Evolutionary conservation across 345 rosid species (phyloP).

Genomic region (Euphorbia tirucalli): DNA sequence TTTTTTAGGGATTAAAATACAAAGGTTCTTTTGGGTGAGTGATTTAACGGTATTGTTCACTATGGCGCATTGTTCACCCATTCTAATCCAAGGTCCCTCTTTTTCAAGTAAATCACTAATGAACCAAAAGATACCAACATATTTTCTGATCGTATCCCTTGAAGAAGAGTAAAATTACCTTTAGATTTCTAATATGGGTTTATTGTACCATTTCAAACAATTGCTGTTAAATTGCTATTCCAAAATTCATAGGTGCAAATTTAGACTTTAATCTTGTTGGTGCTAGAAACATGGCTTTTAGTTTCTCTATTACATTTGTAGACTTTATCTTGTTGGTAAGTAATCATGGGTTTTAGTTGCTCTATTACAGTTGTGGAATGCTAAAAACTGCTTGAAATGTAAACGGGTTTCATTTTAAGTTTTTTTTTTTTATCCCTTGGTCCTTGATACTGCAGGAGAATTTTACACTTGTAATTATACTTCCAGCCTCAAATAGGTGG

Average conservation of each 20-base stretch:
- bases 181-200: too few relatives aligned
- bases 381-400: neutral
- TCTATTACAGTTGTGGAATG: neutral
- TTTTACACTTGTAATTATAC: slow-evolving; percentile 3
- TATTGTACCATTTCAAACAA: too few relatives aligned
- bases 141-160: too few relatives aligned
- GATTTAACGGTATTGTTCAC: neutral
- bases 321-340: neutral
- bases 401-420: neutral
- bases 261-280: too few relatives aligned
- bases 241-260: too few relatives aligned
- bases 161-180: too few relatives aligned
- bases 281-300: neutral
- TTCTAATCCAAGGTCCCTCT: neutral
- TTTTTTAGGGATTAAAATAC: too few relatives aligned
- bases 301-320: neutral
- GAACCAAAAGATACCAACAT: neutral
- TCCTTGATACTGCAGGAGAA: slow-evolving; percentile 1
- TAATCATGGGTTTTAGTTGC: neutral
- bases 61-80: neutral
- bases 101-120: neutral
- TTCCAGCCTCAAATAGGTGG: neutral
- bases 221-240: too few relatives aligned
- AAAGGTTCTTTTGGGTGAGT: too few relatives aligned
- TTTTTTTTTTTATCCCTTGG: slow-evolving; percentile 13